Conservation (phyloP, 257 asterid genomes). For the Cordia subcordata region DNA sequence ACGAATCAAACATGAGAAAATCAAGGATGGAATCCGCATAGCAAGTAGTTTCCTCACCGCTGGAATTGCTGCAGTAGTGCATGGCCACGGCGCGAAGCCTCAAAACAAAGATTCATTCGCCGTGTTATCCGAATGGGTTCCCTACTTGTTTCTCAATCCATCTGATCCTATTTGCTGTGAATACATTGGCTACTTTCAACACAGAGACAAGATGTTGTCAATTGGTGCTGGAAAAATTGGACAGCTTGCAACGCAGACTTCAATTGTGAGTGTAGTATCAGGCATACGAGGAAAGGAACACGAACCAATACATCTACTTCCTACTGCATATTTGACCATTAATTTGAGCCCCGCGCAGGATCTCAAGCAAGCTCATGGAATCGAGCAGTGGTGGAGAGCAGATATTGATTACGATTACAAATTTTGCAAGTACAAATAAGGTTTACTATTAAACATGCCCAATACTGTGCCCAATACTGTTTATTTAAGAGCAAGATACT, state of each 20-base stretch:
- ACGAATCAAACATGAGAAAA: background rate
- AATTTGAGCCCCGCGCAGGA: slow-evolving; percentile 1
- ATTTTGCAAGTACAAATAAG: background rate
- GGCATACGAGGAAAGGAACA: background rate
- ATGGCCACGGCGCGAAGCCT: too few relatives aligned
- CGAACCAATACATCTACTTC: slow-evolving; percentile 4
- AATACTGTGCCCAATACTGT: too few relatives aligned
- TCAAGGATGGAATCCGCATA: slow-evolving; percentile 6
- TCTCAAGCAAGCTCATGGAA: slow-evolving; percentile 5
- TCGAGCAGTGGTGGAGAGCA: slow-evolving; percentile 2
- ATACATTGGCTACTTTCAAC: slow-evolving; percentile 7
- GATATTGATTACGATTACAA: background rate
- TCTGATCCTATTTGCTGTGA: slow-evolving; percentile 7
- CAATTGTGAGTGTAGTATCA: background rate
- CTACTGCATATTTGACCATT: slow-evolving; percentile 8
- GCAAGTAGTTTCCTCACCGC: slow-evolving; percentile 4
- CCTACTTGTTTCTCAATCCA: slow-evolving; percentile 2
- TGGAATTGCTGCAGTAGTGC: background rate
- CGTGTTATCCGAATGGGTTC: slow-evolving; percentile 6
- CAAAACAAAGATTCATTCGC: background rate
- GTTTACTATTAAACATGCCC: background rate
- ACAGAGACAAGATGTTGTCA: background rate
- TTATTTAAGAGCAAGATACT: too few relatives aligned
- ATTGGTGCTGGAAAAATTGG: slow-evolving; percentile 2
- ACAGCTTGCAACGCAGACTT: background rate